phyloP scores from a whole-genome alignment of 148 eudicot species.

The Camellia japonica region DNA sequence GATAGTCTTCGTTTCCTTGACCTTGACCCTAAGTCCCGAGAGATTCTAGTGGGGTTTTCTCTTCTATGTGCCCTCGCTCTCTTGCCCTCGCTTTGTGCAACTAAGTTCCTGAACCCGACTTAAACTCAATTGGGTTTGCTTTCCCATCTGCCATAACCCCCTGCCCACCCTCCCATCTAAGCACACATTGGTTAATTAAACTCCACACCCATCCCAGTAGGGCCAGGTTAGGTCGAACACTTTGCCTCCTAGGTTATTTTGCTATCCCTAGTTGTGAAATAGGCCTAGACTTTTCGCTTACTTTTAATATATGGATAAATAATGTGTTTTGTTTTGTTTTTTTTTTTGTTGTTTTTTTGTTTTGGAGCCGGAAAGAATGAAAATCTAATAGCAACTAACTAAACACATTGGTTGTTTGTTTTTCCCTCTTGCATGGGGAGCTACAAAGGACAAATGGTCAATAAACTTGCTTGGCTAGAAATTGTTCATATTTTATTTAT shows the following conservation, averaged over 20 bases:
- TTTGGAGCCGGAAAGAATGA: not conserved
- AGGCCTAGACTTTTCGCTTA: not conserved
- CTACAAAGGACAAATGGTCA: not conserved
- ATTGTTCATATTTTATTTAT: not conserved
- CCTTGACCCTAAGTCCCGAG: not conserved
- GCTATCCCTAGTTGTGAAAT: not conserved
- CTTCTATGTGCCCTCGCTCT: too few relatives aligned
- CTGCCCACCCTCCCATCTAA: too few relatives aligned
- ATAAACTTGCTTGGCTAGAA: not conserved
- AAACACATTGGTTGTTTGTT: not conserved
- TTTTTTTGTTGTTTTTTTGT: not conserved
- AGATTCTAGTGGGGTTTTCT: not conserved
- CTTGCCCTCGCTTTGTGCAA: too few relatives aligned
- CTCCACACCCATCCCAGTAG: not conserved
- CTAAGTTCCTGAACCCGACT: too few relatives aligned
- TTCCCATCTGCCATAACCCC: not conserved
- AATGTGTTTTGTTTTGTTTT: too few relatives aligned
- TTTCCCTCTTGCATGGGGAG: not conserved
- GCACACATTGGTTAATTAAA: too few relatives aligned
- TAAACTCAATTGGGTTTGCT: not conserved
- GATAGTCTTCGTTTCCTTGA: not conserved
- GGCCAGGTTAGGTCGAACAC: not conserved
- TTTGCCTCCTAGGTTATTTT: not conserved
- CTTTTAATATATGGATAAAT: not conserved
- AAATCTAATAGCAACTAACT: not conserved